These are phyloP conservation scores for Stylosanthes scabra DNA, from an alignment of 331 rosid species.

Conservation along the genomic window DNA sequence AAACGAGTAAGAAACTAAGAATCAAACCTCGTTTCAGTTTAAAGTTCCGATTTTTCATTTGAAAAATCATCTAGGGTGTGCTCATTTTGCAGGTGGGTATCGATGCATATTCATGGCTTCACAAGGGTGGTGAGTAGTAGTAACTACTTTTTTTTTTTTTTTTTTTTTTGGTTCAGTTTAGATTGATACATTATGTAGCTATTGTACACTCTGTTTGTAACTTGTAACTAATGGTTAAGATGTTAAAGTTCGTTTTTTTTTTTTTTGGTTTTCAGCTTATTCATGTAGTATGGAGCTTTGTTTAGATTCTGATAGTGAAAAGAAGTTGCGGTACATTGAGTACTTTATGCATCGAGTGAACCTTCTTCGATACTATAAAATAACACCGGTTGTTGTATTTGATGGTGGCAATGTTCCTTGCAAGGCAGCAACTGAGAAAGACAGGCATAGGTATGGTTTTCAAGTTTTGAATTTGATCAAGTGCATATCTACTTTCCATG, in stretches of 20 bases:
- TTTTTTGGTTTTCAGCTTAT: slow-evolving; percentile 69
- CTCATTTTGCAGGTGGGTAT: slow-evolving; percentile 76
- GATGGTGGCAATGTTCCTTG: slow-evolving; percentile 59
- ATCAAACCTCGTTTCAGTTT: background rate
- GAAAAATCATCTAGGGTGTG: background rate
- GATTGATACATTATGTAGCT: no score
- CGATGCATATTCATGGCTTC: slow-evolving; percentile 99
- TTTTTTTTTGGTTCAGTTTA: no score
- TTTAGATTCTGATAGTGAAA: slow-evolving; percentile 65
- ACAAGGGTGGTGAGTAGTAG: slow-evolving; percentile 77
- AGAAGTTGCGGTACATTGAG: slow-evolving; percentile 74
- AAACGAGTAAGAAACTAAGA: slow-evolving; percentile 61
- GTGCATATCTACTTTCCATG: background rate
- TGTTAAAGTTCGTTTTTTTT: slow-evolving; percentile 21
- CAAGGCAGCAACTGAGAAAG: slow-evolving; percentile 54
- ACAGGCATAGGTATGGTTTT: slow-evolving; percentile 42
- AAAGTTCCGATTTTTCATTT: slow-evolving; percentile 28
- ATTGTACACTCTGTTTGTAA: background rate
- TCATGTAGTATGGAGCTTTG: slow-evolving; percentile 96
- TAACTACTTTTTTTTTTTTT: background rate
- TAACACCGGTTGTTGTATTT: slow-evolving; percentile 61
- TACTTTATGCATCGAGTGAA: slow-evolving; percentile 71
- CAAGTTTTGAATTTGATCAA: slow-evolving; percentile 37
- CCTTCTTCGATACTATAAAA: slow-evolving; percentile 49
- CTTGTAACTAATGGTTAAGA: background rate